Evolutionary conservation across 2,329 filamentous ascomycete genomes (phyloP).

Genomic region (Daldinia eschscholtzii): DNA sequence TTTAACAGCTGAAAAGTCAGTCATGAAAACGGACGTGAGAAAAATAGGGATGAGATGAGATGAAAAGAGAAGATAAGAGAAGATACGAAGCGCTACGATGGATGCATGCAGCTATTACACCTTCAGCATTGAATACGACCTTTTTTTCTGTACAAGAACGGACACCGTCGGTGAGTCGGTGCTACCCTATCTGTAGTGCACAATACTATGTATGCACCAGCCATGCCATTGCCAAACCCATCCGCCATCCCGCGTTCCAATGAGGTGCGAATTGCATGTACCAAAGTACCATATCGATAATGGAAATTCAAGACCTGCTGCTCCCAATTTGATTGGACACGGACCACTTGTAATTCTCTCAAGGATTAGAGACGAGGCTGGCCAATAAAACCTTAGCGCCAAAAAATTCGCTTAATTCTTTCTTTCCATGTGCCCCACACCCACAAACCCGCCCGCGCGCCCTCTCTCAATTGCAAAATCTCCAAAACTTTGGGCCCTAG

Average conservation of each 20-base stretch:
- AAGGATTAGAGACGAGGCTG: constrained; percentile 22
- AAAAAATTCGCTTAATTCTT: constrained; percentile 40
- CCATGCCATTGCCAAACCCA: constrained; percentile 2
- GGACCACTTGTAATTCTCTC: constrained; percentile 14
- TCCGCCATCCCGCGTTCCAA: constrained; percentile 8
- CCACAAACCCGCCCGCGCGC: constrained; percentile 34
- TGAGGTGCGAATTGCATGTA: constrained; percentile 22
- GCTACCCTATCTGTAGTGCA: background rate
- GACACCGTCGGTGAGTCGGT: constrained; percentile 34
- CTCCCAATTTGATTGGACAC: constrained; percentile 13
- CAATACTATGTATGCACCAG: background rate
- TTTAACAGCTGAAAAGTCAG: background rate
- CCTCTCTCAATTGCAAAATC: constrained; percentile 40
- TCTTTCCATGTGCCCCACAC: constrained; percentile 31
- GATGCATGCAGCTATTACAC: constrained; percentile 25
- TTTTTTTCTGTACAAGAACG: constrained; percentile 14
- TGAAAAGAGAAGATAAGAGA: constrained; percentile 3
- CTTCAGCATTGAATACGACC: constrained; percentile 22
- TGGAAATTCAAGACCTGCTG: too few relatives aligned
- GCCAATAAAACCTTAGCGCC: constrained; percentile 26
- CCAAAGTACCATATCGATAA: constrained; percentile 14
- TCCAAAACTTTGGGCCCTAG: constrained; percentile 30
- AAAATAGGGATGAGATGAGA: constrained; percentile 4
- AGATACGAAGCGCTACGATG: constrained; percentile 24
- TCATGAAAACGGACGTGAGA: constrained; percentile 13